Evolutionary conservation across 768 basidiomycete species (phyloP), one percentile per base, ranked within the genome.

Genomic region (Boletus huronensis): DNA sequence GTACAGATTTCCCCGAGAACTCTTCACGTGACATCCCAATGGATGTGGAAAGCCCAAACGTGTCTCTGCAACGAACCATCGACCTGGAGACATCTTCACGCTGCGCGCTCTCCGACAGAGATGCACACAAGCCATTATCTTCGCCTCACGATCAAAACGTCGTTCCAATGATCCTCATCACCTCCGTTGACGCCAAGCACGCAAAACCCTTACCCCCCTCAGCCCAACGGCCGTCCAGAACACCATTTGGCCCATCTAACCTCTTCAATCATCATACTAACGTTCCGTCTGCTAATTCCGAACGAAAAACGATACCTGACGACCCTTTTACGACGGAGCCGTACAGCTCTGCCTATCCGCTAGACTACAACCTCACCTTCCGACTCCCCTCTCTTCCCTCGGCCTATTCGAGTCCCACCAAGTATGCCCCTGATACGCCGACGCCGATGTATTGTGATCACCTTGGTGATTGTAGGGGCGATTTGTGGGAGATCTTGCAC

Each of bases 371-470:
- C 45, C 49, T 44, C 28, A 34, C 51, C 5, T 66, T 64, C 43
- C 57, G 40, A 43, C 55, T 66, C 13, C 58, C 66, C 3, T 32
- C 59, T 8, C 50, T 58, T 8, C 58, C 63, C 5, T 6, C 47
- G 5, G 2, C 35, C 2, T 40, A 17, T 39, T 21, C 41, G 36
- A 34, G 29, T 7, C 32, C 51, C 6, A 1, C 8, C 31, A 16
- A 41, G n/a, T 54, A 50, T 17, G 39, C 32, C 4, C 67, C 64
- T 0, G 66, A 67, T 32, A 69, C 66, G 28, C 66, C 66, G 13
- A 66, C 67, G 8, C 66, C 66, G 4, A 68, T 59, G 59, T 53
- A 40, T 23, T 69, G 64, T 3, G 43, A 57, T 47, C 64, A 67
- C 49, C 25, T 54, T 40, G 67, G 64, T 14, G 62, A 64, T 14